Evolutionary conservation across 23 red algal genomes (phyloP).

Genomic region (Gracilaria caudata): DNA sequence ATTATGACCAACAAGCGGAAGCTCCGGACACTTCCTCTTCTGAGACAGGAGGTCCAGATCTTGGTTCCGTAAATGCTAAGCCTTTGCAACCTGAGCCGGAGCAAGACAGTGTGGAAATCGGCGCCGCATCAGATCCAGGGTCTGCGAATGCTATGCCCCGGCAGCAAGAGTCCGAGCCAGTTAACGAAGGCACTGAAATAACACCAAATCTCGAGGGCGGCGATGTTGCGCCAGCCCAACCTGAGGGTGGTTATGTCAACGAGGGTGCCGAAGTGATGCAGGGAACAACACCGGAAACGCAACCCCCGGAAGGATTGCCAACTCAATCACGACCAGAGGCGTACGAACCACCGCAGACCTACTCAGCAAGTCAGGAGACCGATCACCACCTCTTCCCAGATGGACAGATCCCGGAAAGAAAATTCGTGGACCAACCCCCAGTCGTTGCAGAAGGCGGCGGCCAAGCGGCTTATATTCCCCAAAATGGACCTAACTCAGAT

Average conservation of each 20-base stretch:
- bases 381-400: conserved; percentile 15
- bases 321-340: neutral
- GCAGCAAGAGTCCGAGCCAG: neutral
- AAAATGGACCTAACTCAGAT: neutral
- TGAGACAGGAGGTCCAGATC: neutral
- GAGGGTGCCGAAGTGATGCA: neutral
- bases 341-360: conserved; percentile 9
- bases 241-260: neutral
- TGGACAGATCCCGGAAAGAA: neutral
- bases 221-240: neutral
- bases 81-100: neutral
- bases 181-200: neutral
- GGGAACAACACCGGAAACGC: neutral
- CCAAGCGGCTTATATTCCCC: neutral
- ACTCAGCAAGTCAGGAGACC: conserved; percentile 5
- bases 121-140: neutral
- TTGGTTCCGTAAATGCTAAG: neutral
- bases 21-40: neutral
- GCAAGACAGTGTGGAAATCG: neutral
- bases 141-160: neutral
- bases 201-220: neutral
- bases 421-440: neutral
- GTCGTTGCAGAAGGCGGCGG: neutral
- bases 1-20: neutral
- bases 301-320: neutral